Evolutionary conservation across 306 rosid species (phyloP), one percentile per base, ranked within the genome.

Genomic region (Castanea mollissima): DNA sequence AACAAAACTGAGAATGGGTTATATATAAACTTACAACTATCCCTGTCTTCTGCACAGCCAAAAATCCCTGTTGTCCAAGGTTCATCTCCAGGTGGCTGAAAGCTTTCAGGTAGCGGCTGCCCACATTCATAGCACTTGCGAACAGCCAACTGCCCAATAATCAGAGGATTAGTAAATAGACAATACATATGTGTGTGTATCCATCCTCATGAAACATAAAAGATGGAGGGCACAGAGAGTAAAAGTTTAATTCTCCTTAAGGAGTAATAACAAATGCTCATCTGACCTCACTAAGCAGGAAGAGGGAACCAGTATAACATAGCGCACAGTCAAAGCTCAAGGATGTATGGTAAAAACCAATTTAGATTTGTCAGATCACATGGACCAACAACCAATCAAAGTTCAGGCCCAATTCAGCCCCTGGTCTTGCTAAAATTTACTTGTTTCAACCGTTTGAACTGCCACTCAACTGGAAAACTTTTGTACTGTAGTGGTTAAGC

Each of bases 31-130:
- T 91, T 90, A 95, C 98, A 91, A 81, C 97, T 96, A 55, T 91
- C 94, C 67, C 87, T 85, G 80, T 95, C 99, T 86, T 95, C 96
- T 21, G 86, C 76, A 55, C 99, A 95, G 59, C 91, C 98, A 76
- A 90, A 96, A 74, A 93, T 96, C 83, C 94, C 97, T 82, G 99
- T 93, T 58, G 88, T 91, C 99, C 98, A 96, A 64, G 98, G 98
- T 80, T 96, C 99, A 83, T 96, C 96, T 1, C 93, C 92, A 46
- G 93, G 98, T 51, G 97, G 95, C 69, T 96, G 81, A 87, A 87
- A 96, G 87, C 97, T 93, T 80, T 96, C 98, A 32, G 99, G 99
- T 23, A 96, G 90, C 0, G 90, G 89, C 76, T 96, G 99, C 54
- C 98, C 94, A 58, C 99, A 93, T 86, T 96, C 99, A 19, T 79